Evolutionary conservation across 1,284 basidiomycete genomes (phyloP), one percentile per base, ranked within the genome.

Genomic region (Heliocybe sulcata): DNA sequence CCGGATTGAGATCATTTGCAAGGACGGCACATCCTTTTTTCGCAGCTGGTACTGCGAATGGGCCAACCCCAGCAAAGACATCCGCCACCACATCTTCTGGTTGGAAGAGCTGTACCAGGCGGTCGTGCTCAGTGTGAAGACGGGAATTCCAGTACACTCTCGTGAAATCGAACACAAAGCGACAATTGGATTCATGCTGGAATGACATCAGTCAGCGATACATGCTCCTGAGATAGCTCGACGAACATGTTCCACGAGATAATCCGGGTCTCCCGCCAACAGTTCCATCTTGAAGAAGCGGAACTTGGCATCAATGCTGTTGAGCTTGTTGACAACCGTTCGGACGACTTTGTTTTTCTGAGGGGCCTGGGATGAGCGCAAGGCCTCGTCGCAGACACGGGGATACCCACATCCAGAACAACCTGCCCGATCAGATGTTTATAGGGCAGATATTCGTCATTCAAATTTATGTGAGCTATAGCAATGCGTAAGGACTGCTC

Each of bases 61-160:
- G 97, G 0, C 97, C 97, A 0, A 99, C 95, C 12, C 97, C 97
- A 1, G 97, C 97, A 72, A 99, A 97, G 22, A 92, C 94, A 68
- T 99, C 97, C 0, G 85, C 92, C 19, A 98, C 77, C 14, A 92
- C 83, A 55, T 94, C 88, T 19, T 82, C 77, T 0, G 83, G 79
- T 23, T 76, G 67, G 68, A 98, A 90, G 22, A 74, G 59, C 19
- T 78, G 67, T 38, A 98, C 86, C 14, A 99, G 76, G 2, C 94
- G 83, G 35, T 85, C 84, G 64, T 99, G 97, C 66, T 99, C 97
- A 1, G 85, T 85, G 59, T 94, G 90, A 33, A 99, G 72, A 19
- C 97, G 83, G 19, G 94, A 96, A 73, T 99, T 99, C 94, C 95
- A 99, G 71, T 99, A 99, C 2, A 99, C 97, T 63, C 85, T 79